Conservation (phyloP, 1,139 yeast species). For the Debaryomycetaceae sp. region DNA sequence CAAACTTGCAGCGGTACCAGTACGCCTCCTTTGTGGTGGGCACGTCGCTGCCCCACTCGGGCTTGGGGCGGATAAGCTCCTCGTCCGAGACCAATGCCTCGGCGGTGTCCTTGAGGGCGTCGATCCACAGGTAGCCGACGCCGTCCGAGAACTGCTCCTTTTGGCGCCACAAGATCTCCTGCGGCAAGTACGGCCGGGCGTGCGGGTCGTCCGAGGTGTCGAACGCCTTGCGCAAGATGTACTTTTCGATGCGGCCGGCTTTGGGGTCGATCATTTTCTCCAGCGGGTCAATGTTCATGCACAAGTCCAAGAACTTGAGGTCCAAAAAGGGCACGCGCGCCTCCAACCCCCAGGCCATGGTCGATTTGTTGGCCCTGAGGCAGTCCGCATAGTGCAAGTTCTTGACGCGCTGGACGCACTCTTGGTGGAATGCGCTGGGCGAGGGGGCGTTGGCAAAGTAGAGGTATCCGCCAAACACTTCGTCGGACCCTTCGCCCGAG, state of each 20-base stretch:
- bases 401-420: constrained; percentile 91
- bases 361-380: constrained; percentile 96
- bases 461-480: constrained; percentile 95
- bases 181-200: constrained; percentile 78
- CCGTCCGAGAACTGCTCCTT: constrained; percentile 99
- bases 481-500: constrained; percentile 99
- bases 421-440: constrained; percentile 85
- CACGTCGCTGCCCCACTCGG: constrained; percentile 91
- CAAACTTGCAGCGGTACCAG: constrained; percentile 97
- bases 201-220: constrained; percentile 71
- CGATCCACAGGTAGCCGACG: constrained; percentile 99
- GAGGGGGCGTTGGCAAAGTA: constrained; percentile 96
- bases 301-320: constrained; percentile 78
- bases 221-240: constrained; percentile 92
- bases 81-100: constrained; percentile 80
- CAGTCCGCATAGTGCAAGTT: constrained; percentile 97
- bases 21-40: constrained; percentile 98
- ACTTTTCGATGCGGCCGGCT: constrained; percentile 80
- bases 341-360: constrained; percentile 99
- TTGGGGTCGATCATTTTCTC: constrained; percentile 71
- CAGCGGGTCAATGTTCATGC: constrained; percentile 90
- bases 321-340: constrained; percentile 99
- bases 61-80: constrained; percentile 78
- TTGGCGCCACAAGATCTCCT: constrained; percentile 97
- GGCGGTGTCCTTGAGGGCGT: constrained; percentile 92